phyloP scores from a whole-genome alignment of 768 basidiomycete genomes.

The Boletellus emodensis region DNA sequence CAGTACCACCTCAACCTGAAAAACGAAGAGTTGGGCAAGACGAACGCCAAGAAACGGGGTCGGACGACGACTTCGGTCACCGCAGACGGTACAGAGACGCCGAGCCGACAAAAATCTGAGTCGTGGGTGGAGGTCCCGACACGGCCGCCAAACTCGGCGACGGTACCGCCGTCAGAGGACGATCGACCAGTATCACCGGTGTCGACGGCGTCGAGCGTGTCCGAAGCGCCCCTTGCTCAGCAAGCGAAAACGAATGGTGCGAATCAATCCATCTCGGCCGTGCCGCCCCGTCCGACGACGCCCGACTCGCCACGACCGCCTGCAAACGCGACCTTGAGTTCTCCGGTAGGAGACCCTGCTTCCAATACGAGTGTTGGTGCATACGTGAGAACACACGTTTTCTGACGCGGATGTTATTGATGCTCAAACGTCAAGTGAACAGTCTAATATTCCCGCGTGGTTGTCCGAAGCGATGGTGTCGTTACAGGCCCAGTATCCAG shows the following conservation, averaged over 20 bases:
- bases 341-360: conserved; percentile 16
- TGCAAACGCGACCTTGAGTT: conserved; percentile 8
- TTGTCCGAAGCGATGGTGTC: conserved; percentile 59
- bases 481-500: conserved; percentile 69
- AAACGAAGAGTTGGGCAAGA: conserved; percentile 56
- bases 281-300: conserved; percentile 23
- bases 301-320: conserved; percentile 23
- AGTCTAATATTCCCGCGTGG: conserved; percentile 59
- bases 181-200: conserved; percentile 68
- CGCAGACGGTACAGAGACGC: conserved; percentile 50
- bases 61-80: conserved; percentile 23
- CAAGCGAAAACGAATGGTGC: conserved; percentile 58
- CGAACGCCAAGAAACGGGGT: conserved; percentile 49
- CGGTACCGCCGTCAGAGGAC: conserved; percentile 34
- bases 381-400: conserved; percentile 24
- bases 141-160: conserved; percentile 29
- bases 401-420: conserved; percentile 28
- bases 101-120: conserved; percentile 39
- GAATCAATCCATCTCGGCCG: conserved; percentile 16
- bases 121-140: conserved; percentile 34
- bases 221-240: conserved; percentile 71
- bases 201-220: conserved; percentile 68
- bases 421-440: conserved; percentile 32
- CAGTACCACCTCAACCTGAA: conserved; percentile 61
- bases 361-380: conserved; percentile 16